Conservation (phyloP, 257 asterid species). For the Paulownia fortunei region DNA sequence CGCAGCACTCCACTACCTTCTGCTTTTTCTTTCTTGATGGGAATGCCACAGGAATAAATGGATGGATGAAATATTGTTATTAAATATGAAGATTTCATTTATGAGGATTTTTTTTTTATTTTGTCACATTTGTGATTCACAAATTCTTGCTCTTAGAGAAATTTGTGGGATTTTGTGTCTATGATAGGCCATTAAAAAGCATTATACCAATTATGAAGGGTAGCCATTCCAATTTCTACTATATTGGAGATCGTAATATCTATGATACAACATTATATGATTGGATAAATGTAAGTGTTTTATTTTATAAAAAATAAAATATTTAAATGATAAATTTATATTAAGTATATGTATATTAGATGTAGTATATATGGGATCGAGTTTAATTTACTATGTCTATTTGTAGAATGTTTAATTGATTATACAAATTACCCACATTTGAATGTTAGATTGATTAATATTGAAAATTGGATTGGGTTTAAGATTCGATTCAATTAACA, state of each 20-base stretch:
- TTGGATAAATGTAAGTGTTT: too few relatives aligned
- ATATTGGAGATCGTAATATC: too few relatives aligned
- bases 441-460: too few relatives aligned
- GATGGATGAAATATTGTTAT: conserved; percentile 20
- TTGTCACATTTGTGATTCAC: conserved; percentile 21
- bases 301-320: too few relatives aligned
- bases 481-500: too few relatives aligned
- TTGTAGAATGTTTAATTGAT: too few relatives aligned
- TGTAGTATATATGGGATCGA: too few relatives aligned
- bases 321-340: too few relatives aligned
- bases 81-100: background rate
- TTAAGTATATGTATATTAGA: too few relatives aligned
- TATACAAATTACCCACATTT: too few relatives aligned
- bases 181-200: conserved; percentile 13
- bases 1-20: conserved; percentile 10
- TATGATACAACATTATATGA: too few relatives aligned
- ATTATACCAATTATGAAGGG: conserved; percentile 33
- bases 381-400: background rate
- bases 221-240: conserved; percentile 26
- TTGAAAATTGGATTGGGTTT: too few relatives aligned
- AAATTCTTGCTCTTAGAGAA: conserved; percentile 20
- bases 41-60: background rate
- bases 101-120: background rate
- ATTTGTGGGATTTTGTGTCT: conserved; percentile 32
- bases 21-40: background rate